These are phyloP conservation scores for Macadamia integrifolia DNA, from an alignment of 164 flowering plant species.

Conservation along the genomic window DNA sequence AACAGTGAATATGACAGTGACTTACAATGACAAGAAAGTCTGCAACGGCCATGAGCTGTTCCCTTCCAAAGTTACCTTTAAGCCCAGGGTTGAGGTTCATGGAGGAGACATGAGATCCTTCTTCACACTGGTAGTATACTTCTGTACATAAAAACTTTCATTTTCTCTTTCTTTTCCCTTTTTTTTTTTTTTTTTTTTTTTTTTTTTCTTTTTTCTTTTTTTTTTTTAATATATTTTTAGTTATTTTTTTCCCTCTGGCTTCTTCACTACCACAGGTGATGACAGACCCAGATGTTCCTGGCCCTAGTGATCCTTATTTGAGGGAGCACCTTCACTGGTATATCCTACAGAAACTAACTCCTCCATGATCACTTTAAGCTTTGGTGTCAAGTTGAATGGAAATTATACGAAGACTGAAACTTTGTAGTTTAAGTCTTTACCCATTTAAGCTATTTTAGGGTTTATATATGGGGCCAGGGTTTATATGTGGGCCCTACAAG, in stretches of 20 bases:
- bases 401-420: too few species aligned
- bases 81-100: constrained; percentile 62
- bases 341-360: neutral
- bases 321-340: constrained; percentile 79
- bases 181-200: too few species aligned
- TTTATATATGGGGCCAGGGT: too few species aligned
- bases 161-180: too few species aligned
- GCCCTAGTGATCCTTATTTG: constrained; percentile 79
- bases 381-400: too few species aligned
- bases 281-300: constrained; percentile 85
- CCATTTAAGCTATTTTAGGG: too few species aligned
- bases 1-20: constrained; percentile 43
- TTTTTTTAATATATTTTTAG: too few species aligned
- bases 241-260: too few species aligned
- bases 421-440: too few species aligned
- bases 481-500: too few species aligned
- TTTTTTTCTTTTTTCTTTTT: too few species aligned
- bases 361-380: neutral
- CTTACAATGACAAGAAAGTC: constrained; percentile 48
- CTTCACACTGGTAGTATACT: constrained; percentile 61
- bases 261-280: constrained; percentile 39
- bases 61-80: constrained; percentile 48
- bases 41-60: constrained; percentile 67
- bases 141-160: too few species aligned
- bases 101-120: constrained; percentile 75